A percentile compares a stretch with the other conserved stretches of the same genome.
Conservation (phyloP, 106 monocot species). For the Dendrobium chrysotoxum region DNA sequence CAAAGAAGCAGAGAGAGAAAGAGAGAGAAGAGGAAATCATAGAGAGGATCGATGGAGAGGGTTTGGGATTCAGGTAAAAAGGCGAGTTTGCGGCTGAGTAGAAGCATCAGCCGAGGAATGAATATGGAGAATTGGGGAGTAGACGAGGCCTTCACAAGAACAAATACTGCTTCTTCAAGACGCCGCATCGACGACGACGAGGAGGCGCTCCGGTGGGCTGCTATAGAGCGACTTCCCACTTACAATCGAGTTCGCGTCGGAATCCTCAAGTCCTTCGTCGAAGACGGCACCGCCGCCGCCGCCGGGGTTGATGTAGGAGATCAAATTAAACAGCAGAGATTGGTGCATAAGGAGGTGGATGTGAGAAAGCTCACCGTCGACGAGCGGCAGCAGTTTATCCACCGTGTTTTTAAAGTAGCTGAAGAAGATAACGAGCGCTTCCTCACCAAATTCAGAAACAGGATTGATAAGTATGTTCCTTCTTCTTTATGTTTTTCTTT, state of each 20-base stretch:
- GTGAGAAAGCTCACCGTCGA: conserved; percentile 41
- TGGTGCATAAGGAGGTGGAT: conserved; percentile 47
- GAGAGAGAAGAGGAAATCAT: neutral
- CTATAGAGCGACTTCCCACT: conserved; percentile 61
- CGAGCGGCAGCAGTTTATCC: conserved; percentile 59
- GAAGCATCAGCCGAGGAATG: conserved; percentile 40
- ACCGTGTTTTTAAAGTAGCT: conserved; percentile 47
- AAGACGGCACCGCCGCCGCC: neutral
- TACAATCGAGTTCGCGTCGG: conserved; percentile 43
- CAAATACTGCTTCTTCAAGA: neutral
- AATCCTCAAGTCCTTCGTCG: conserved; percentile 27
- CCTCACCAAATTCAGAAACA: conserved; percentile 41
- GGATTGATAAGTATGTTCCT: conserved; percentile 37
- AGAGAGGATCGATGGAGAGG: conserved; percentile 25
- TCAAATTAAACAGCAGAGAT: neutral
- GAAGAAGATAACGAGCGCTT: conserved; percentile 69
- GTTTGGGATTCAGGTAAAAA: conserved; percentile 47
- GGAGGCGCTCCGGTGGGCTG: conserved; percentile 69
- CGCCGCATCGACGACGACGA: conserved; percentile 39
- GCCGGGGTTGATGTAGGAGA: neutral
- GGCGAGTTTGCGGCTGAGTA: conserved; percentile 28
- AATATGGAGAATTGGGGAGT: conserved; percentile 28
- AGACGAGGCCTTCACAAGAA: conserved; percentile 41
- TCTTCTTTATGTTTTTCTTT: neutral
- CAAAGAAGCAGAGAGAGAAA: too few species aligned